Evolutionary conservation across 208 protist species (phyloP).

Genomic region (Jaenimonas drosophilae): DNA sequence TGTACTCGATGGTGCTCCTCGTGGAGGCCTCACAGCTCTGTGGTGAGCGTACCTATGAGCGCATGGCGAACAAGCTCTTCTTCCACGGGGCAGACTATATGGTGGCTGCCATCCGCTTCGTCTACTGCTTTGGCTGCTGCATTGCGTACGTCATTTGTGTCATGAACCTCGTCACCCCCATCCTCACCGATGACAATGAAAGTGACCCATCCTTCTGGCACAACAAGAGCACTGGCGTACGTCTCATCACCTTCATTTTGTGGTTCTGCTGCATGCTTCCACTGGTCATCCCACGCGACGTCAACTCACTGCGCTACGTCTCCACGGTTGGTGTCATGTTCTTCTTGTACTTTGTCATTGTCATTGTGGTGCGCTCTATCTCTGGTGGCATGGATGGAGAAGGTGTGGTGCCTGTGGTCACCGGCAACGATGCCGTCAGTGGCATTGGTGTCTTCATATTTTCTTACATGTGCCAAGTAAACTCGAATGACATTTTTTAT

Average conservation of each 20-base stretch:
- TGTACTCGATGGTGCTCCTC: slow-evolving; percentile 21
- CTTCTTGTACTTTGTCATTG: slow-evolving; percentile 19
- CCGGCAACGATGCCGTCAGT: slow-evolving; percentile 10
- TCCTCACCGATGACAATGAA: slow-evolving; percentile 4
- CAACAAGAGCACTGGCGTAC: slow-evolving; percentile 1
- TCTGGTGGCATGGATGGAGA: slow-evolving; percentile 4
- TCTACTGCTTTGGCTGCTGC: slow-evolving; percentile 18
- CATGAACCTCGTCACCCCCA: slow-evolving; percentile 13
- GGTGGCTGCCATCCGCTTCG: slow-evolving; percentile 8
- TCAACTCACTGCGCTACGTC: slow-evolving; percentile 26
- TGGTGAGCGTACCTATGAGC: slow-evolving; percentile 14
- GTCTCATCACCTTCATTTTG: slow-evolving; percentile 4
- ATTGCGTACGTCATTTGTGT: slow-evolving; percentile 24
- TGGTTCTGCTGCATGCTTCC: slow-evolving; percentile 30
- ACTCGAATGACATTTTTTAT: slow-evolving; percentile 16
- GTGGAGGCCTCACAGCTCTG: slow-evolving; percentile 15
- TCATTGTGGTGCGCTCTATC: slow-evolving; percentile 10
- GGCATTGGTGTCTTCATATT: slow-evolving; percentile 27
- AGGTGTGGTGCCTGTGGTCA: slow-evolving; percentile 2
- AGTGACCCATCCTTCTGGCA: slow-evolving; percentile 13
- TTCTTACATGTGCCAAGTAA: slow-evolving; percentile 30
- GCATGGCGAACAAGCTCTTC: slow-evolving; percentile 8
- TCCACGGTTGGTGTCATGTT: slow-evolving; percentile 17
- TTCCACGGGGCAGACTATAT: slow-evolving; percentile 6
- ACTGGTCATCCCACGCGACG: slow-evolving; percentile 16